These are phyloP conservation scores for Eutypella sp. DNA, from an alignment of 2,329 filamentous ascomycete species.

Conservation along the genomic window DNA sequence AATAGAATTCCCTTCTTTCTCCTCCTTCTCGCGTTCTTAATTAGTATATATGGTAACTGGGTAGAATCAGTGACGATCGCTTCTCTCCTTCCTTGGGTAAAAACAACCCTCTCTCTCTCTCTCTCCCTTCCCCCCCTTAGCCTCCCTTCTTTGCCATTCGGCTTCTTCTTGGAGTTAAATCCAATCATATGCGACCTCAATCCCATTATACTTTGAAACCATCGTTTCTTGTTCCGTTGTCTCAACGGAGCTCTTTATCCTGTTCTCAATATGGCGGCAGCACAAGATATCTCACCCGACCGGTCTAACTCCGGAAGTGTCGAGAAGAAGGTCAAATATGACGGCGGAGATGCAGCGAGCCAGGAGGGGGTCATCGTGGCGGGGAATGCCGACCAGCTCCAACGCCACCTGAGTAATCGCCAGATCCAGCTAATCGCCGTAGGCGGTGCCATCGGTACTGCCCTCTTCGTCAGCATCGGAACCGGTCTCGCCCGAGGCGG, in stretches of 20 bases:
- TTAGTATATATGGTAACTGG: neutral
- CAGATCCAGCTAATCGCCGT: constrained; percentile 56
- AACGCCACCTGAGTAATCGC: constrained; percentile 38
- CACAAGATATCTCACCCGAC: constrained; percentile 11
- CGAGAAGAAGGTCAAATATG: constrained; percentile 16
- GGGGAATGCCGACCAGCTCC: constrained; percentile 25
- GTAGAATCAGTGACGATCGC: neutral
- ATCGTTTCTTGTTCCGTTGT: constrained; percentile 18
- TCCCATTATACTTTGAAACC: neutral
- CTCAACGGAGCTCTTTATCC: constrained; percentile 22
- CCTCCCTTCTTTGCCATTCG: no score
- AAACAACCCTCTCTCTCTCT: neutral
- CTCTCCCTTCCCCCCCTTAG: neutral
- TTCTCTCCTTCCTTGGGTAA: neutral
- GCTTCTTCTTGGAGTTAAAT: neutral
- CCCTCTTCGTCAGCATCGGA: constrained; percentile 59
- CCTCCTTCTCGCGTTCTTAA: neutral
- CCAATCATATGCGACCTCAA: neutral
- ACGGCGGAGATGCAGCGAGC: constrained; percentile 12
- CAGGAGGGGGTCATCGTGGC: constrained; percentile 12
- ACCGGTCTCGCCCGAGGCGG: constrained; percentile 46
- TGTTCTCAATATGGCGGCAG: constrained; percentile 24
- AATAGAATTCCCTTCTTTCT: neutral
- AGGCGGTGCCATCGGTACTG: constrained; percentile 53
- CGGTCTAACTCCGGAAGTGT: neutral